Conservation (phyloP, 2,329 filamentous ascomycete genomes). For the Orbilia brochopaga region DNA sequence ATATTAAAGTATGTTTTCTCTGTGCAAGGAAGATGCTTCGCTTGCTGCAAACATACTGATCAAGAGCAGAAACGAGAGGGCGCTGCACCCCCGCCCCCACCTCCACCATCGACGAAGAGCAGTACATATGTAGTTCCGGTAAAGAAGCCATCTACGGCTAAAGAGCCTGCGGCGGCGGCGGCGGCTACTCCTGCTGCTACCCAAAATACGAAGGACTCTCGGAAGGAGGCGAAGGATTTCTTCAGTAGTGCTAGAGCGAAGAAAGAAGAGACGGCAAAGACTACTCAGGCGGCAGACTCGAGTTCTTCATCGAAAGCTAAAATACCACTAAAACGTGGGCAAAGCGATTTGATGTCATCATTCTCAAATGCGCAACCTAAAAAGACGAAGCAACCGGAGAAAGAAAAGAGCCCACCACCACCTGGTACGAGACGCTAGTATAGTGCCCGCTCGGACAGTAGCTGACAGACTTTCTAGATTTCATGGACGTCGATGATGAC, state of each 20-base stretch:
- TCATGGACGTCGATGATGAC: constrained; percentile 59
- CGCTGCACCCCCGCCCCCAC: constrained; percentile 58
- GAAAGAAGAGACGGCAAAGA: constrained; percentile 28
- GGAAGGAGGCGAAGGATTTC: constrained; percentile 40
- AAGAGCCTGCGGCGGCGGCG: neutral
- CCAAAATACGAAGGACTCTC: constrained; percentile 20
- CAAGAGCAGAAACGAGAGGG: constrained; percentile 61
- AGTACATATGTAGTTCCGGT: constrained; percentile 48
- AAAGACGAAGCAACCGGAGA: constrained; percentile 57
- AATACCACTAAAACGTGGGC: constrained; percentile 38
- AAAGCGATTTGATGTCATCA: constrained; percentile 48
- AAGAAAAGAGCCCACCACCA: constrained; percentile 53
- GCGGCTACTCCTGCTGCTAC: constrained; percentile 4
- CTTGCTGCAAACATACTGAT: constrained; percentile 11
- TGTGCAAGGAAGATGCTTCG: neutral
- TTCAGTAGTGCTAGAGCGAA: constrained; percentile 36
- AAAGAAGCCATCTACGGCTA: constrained; percentile 30
- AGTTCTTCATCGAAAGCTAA: constrained; percentile 31
- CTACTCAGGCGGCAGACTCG: constrained; percentile 11
- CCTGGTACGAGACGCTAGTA: constrained; percentile 21
- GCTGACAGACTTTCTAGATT: constrained; percentile 30
- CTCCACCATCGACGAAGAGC: constrained; percentile 48
- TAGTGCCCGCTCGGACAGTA: neutral
- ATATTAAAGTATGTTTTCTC: constrained; percentile 64
- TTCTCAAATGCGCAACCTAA: constrained; percentile 49